Conservation (phyloP, 1,284 basidiomycete species). For the Erythrobasidium hasegawianum region DNA sequence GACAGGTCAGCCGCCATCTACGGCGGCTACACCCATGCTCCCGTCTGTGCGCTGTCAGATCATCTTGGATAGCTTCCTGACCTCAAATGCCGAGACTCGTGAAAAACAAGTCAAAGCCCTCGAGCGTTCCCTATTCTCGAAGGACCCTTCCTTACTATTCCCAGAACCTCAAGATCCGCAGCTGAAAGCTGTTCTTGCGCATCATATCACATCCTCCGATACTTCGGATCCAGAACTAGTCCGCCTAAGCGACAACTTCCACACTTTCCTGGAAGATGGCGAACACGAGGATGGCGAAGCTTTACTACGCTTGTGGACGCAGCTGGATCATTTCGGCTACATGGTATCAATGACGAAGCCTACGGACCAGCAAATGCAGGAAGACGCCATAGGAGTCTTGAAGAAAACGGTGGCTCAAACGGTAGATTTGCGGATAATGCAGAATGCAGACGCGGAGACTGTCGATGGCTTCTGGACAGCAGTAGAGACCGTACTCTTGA, state of each 20-base stretch:
- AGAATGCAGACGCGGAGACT: neutral
- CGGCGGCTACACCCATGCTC: neutral
- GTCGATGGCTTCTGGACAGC: slow-evolving; percentile 18
- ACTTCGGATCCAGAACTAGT: slow-evolving; percentile 12
- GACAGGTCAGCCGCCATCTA: neutral
- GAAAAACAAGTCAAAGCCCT: slow-evolving; percentile 20
- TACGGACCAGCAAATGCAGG: slow-evolving; percentile 19
- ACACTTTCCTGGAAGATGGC: slow-evolving; percentile 21
- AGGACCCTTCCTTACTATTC: slow-evolving; percentile 22
- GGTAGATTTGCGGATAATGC: slow-evolving; percentile 6
- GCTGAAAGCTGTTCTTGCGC: slow-evolving; percentile 19
- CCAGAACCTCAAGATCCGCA: slow-evolving; percentile 29
- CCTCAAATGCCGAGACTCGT: slow-evolving; percentile 5
- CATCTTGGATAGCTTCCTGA: slow-evolving; percentile 12
- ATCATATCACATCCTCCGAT: slow-evolving; percentile 16
- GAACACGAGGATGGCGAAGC: slow-evolving; percentile 10
- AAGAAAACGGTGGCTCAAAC: slow-evolving; percentile 14
- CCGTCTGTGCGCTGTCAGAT: slow-evolving; percentile 13
- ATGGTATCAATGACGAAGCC: slow-evolving; percentile 34
- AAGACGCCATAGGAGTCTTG: slow-evolving; percentile 16
- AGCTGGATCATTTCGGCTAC: slow-evolving; percentile 33
- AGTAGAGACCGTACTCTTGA: slow-evolving; percentile 16
- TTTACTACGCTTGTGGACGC: slow-evolving; percentile 30
- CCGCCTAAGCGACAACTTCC: slow-evolving; percentile 27
- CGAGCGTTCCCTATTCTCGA: slow-evolving; percentile 25